A percentile compares a stretch with the other conserved stretches of the same genome.
These are phyloP conservation scores for Rhodotorula sp. DNA, from an alignment of 1,284 basidiomycete genomes.

Conservation along the genomic window DNA sequence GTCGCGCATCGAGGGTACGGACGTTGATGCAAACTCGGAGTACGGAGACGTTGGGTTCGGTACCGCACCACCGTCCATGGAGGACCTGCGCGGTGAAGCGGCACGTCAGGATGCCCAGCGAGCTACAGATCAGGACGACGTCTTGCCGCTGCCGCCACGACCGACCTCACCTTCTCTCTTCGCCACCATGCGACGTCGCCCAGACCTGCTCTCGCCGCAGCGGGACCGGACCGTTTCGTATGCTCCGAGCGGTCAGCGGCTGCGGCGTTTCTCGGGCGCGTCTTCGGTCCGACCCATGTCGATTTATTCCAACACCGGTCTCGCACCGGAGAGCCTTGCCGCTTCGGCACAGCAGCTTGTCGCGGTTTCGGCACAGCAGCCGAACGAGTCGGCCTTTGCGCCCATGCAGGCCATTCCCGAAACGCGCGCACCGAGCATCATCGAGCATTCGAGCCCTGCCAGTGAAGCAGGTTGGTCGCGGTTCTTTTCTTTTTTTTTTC, in stretches of 20 bases:
- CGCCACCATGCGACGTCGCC: too few relatives aligned
- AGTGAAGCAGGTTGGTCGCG: conserved; percentile 4
- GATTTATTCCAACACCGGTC: conserved; percentile 77
- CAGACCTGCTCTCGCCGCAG: conserved; percentile 22
- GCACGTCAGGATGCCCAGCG: conserved; percentile 21
- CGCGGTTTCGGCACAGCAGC: conserved; percentile 48
- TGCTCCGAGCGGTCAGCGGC: conserved; percentile 8
- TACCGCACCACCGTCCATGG: conserved; percentile 39
- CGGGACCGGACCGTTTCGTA: conserved; percentile 24
- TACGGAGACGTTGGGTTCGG: conserved; percentile 35
- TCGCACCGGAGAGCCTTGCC: conserved; percentile 49
- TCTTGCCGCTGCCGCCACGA: neutral
- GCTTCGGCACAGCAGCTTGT: conserved; percentile 5
- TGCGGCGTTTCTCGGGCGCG: conserved; percentile 45
- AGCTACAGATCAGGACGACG: neutral
- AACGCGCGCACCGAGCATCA: conserved; percentile 24
- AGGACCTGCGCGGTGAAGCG: conserved; percentile 36
- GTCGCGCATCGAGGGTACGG: conserved; percentile 47
- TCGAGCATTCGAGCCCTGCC: conserved; percentile 27
- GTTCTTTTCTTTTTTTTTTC: neutral
- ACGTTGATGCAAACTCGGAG: conserved; percentile 34
- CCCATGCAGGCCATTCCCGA: conserved; percentile 65
- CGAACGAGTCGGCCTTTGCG: conserved; percentile 92
- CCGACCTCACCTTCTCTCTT: conserved; percentile 39
- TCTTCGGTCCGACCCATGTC: conserved; percentile 55